phyloP scores from a whole-genome alignment of 305 asterid genomes.

The Solanum hybrid region DNA sequence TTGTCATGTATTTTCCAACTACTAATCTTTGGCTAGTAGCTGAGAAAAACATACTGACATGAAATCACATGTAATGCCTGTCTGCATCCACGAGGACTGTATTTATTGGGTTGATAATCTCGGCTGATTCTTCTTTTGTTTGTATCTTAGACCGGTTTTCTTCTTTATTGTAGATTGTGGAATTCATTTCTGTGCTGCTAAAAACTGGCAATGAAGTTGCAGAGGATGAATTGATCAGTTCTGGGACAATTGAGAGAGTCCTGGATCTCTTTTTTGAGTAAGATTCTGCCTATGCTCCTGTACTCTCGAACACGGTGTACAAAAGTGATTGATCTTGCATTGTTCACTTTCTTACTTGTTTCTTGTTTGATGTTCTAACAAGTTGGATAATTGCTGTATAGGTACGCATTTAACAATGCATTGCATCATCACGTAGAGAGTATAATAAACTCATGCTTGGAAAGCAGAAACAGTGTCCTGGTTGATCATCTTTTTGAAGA shows the following conservation, averaged over 20 bases:
- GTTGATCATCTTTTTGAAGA: conserved; percentile 70
- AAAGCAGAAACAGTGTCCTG: conserved; percentile 54
- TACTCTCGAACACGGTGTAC: background rate
- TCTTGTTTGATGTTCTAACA: background rate
- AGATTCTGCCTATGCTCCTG: conserved; percentile 12
- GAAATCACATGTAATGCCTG: background rate
- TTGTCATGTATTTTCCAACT: background rate
- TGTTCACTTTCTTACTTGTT: background rate
- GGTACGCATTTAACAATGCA: conserved; percentile 93
- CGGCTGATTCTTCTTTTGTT: background rate
- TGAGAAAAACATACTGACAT: background rate
- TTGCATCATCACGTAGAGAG: conserved; percentile 98
- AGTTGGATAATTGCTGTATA: conserved; percentile 19
- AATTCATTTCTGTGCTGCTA: conserved; percentile 78
- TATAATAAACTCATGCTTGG: conserved; percentile 82
- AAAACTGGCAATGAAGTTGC: conserved; percentile 85
- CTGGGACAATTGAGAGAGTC: conserved; percentile 78
- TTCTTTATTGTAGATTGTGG: conserved; percentile 58
- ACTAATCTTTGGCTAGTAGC: background rate
- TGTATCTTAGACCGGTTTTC: conserved; percentile 1
- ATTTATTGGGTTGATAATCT: background rate
- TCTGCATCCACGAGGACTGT: background rate
- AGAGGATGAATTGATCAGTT: conserved; percentile 66
- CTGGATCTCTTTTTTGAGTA: conserved; percentile 94
- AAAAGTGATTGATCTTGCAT: background rate